Percentiles rank a stretch among this genome's conserved stretches.
Conservation (phyloP, 2,329 filamentous ascomycete species). For the Lecanicillium sp. region DNA sequence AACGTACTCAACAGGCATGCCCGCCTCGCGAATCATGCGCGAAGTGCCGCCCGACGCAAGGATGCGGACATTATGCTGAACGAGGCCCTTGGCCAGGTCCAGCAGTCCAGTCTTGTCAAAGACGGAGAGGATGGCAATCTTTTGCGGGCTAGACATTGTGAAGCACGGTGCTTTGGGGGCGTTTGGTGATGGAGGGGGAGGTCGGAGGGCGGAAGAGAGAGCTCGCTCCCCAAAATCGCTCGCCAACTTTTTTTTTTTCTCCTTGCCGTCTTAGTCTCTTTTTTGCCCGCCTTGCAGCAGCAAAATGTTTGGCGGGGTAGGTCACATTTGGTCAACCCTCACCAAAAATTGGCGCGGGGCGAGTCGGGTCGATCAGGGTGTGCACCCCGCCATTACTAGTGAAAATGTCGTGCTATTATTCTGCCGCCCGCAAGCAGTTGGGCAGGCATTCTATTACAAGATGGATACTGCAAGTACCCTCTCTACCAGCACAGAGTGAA, state of each 20-base stretch:
- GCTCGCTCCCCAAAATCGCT: no score
- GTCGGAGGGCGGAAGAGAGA: neutral
- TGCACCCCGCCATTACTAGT: no score
- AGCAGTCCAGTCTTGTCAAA: constrained; percentile 97
- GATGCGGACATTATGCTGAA: constrained; percentile 83
- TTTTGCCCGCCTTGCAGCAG: no score
- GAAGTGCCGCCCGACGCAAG: constrained; percentile 92
- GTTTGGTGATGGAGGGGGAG: neutral
- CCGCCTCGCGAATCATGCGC: constrained; percentile 92
- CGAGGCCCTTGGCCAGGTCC: constrained; percentile 83
- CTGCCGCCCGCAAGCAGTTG: no score
- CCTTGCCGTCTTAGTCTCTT: no score
- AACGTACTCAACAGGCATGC: constrained; percentile 85
- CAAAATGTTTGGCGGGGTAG: constrained; percentile 6
- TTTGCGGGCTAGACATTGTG: constrained; percentile 36
- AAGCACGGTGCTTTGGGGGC: neutral
- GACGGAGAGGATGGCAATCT: constrained; percentile 88
- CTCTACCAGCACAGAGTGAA: no score
- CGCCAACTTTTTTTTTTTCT: no score
- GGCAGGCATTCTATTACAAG: no score
- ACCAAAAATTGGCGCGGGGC: no score
- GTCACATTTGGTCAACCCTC: constrained; percentile 6
- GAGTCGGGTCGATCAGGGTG: no score
- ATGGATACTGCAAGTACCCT: no score
- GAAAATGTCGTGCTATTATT: no score